Evolutionary conservation across 306 rosid species (phyloP).

Genomic region (Casuarina glauca): DNA sequence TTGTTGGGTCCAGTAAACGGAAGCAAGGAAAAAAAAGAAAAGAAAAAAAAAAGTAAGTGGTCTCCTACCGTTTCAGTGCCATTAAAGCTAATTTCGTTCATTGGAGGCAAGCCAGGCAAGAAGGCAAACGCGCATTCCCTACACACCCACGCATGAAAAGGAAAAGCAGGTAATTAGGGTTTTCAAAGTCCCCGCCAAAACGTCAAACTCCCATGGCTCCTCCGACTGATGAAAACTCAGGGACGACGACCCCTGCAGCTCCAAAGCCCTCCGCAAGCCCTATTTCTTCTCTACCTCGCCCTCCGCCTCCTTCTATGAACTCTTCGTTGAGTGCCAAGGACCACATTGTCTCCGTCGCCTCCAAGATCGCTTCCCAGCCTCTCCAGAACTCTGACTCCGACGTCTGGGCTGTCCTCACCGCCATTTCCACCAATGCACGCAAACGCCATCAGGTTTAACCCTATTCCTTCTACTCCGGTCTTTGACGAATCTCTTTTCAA

Average conservation of each 20-base stretch:
- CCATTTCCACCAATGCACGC: conserved; percentile 81
- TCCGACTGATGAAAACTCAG: conserved; percentile 32
- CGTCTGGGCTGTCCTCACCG: conserved; percentile 95
- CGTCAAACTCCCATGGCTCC: conserved; percentile 11
- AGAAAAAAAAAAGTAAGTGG: too few relatives aligned
- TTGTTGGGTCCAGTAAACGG: too few relatives aligned
- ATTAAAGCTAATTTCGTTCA: not conserved
- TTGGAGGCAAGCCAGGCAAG: not conserved
- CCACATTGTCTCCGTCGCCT: conserved; percentile 60
- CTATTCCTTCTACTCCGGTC: not conserved
- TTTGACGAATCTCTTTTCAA: not conserved
- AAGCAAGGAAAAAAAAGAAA: too few relatives aligned
- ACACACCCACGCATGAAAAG: not conserved
- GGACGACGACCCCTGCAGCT: not conserved
- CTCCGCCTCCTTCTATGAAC: not conserved
- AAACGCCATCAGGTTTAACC: conserved; percentile 68
- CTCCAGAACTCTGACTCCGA: conserved; percentile 61
- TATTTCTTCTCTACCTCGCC: conserved; percentile 6
- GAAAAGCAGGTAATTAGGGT: conserved; percentile 45
- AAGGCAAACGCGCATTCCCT: not conserved
- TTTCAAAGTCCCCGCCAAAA: conserved; percentile 50
- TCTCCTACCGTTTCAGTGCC: too few relatives aligned
- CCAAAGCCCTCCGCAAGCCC: conserved; percentile 3
- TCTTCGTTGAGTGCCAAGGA: conserved; percentile 35
- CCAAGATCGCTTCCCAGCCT: conserved; percentile 70